Base-by-base conservation (phyloP, 192 early-diverging fungal species). In the Umbelopsis sp. region DNA sequence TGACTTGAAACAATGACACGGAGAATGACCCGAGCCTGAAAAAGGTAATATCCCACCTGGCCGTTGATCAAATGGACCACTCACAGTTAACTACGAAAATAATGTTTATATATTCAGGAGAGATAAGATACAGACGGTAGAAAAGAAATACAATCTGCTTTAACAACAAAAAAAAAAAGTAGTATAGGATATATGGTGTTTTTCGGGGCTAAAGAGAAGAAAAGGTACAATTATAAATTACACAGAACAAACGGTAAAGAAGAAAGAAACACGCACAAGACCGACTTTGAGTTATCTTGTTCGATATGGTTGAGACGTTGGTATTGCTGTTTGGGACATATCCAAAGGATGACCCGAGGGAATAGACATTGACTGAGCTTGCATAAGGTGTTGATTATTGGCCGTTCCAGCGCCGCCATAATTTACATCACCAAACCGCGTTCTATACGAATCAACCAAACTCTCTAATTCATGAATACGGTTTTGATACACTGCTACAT, bases 391-490 rank as follows among this genome's bases (percentile, higher is more conserved):
- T 35, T 25, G 18, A 61, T 61, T 61, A 35, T 61, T 61, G 27
- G 27, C 53, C 3, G 27, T 20, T 33, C 33, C 33, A 6, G 25
- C 55, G 18, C 55, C 55, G 27, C 55, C 55, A 61, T 35, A 61
- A 16, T 16, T 16, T 12, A 61, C 55, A 4, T 61, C 55, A 16
- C 55, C 55, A 35, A 37, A 61, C 33, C 55, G 25, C 25, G 55
- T 25, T 25, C 69, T 50, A 45, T 77, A 77, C 20, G 68, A 30
- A 25, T 72, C 76, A 37, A 77, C 44, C 44, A 69, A 61, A 18
- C 22, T 9, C 22, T 79, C 78, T n/a, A 79, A 64, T 67, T 79
- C 78, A 33, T 69, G 47, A 41, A 79, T 72, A 47, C 78, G 73
- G 15, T 75, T 67, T 20, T 74, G 73, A 21, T 79, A 73, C 10